phyloP scores from a whole-genome alignment of 768 basidiomycete species.

The Phanerochaete carnosa region DNA sequence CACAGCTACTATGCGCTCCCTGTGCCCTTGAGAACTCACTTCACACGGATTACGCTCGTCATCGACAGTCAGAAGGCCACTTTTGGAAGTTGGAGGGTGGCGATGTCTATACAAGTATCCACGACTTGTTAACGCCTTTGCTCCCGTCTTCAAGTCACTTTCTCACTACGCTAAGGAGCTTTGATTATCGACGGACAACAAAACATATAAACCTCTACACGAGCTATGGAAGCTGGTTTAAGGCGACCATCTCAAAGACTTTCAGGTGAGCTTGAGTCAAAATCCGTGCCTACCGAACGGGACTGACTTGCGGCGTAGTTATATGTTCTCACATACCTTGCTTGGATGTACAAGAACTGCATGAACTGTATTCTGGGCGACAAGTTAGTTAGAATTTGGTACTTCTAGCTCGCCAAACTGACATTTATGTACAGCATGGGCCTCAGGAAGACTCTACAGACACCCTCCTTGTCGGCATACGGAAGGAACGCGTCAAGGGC shows the following conservation, averaged over 20 bases:
- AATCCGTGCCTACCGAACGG: background rate
- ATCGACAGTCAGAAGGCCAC: constrained; percentile 33
- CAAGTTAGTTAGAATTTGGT: constrained; percentile 39
- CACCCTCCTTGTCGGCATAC: constrained; percentile 64
- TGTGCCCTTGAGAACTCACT: background rate
- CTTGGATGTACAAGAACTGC: constrained; percentile 65
- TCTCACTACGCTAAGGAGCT: constrained; percentile 35
- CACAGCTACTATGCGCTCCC: background rate
- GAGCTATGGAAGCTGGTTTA: constrained; percentile 40
- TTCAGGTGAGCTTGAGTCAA: constrained; percentile 53
- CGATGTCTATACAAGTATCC: constrained; percentile 45
- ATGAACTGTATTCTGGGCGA: constrained; percentile 75
- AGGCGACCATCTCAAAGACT: constrained; percentile 66
- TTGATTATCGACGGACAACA: constrained; percentile 16
- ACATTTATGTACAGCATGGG: constrained; percentile 44
- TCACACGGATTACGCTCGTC: constrained; percentile 36
- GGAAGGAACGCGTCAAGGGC: constrained; percentile 49
- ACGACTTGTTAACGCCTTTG: constrained; percentile 42
- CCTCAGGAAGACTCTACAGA: constrained; percentile 66
- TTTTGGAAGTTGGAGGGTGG: constrained; percentile 39
- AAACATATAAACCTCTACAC: constrained; percentile 33
- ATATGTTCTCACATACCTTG: constrained; percentile 62
- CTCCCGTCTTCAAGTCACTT: constrained; percentile 37
- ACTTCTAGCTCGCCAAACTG: background rate
- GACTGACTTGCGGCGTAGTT: constrained; percentile 29